phyloP scores from a whole-genome alignment of 2,329 filamentous ascomycete species.

The Colletotrichum cuscutae region DNA sequence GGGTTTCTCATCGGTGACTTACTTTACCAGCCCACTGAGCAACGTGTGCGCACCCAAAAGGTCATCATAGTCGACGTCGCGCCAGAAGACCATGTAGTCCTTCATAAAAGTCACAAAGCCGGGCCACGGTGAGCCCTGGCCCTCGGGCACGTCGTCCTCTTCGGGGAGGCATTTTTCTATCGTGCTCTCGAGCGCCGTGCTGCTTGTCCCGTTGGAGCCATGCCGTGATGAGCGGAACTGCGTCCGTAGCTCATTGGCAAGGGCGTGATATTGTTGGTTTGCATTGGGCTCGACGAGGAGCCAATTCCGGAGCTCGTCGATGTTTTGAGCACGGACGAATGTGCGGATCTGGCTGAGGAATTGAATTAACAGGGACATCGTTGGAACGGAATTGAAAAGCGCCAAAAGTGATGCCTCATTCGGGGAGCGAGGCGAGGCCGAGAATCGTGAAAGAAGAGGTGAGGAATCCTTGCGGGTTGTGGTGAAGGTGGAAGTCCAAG shows the following conservation, averaged over 20 bases:
- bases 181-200: conserved; percentile 67
- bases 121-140: conserved; percentile 75
- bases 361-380: conserved; percentile 72
- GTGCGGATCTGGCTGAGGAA: conserved; percentile 74
- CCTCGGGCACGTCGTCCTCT: conserved; percentile 71
- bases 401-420: background rate
- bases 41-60: conserved; percentile 79
- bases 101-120: conserved; percentile 83
- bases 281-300: conserved; percentile 80
- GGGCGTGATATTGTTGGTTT: conserved; percentile 72
- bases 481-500: conserved; percentile 10
- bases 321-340: conserved; percentile 72
- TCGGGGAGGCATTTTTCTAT: conserved; percentile 73
- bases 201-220: conserved; percentile 35
- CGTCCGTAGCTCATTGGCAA: conserved; percentile 74
- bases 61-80: conserved; percentile 82
- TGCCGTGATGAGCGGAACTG: conserved; percentile 55
- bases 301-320: conserved; percentile 73
- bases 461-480: background rate
- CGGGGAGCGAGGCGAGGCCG: background rate
- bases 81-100: conserved; percentile 83
- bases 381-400: conserved; percentile 24
- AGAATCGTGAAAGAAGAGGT: background rate
- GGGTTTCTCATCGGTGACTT: conserved; percentile 45
- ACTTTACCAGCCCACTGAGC: conserved; percentile 81